Base-by-base conservation (phyloP, 2,329 filamentous ascomycete species). In the Epichloe gansuensis region DNA sequence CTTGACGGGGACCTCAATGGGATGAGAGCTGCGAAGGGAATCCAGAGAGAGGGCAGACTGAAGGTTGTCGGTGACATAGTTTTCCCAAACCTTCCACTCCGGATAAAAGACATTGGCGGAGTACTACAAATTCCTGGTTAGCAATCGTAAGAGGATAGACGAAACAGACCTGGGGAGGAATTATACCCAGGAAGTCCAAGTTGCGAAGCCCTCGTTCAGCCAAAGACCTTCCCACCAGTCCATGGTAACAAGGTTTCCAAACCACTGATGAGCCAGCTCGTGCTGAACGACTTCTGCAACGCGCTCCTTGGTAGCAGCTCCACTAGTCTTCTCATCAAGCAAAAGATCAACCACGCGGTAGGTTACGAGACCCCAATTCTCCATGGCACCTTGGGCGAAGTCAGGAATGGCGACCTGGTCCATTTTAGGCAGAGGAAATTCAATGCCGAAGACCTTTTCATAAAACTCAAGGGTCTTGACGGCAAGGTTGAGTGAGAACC, bases 181-280 rank as follows among this genome's bases (percentile, higher is more conserved):
- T 34, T 31, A 9, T 46, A 59, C 58, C 67, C 67, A 69, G 4
- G 67, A 69, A 52, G 68, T 67, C 69, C 69, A 69, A 8, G 67
- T 69, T 35, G 89, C 89, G 62, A 95, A 95, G 41, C 89, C 89
- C 67, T 95, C 89, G 68, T 97, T 97, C 51, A 97, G 80, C 91
- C 91, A 97, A 7, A 97, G 74, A 52, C 91, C 91, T 69, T 96
- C 90, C 91, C 91, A 97, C 77, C 94, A 96, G 68, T 95, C 90
- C 90, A 96, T 96, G 51, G 91, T 96, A 31, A 96, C 91, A 51
- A 96, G 74, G 72, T 97, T 96, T 57, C 91, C 91, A 64, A 97
- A 97, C 91, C 91, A 97, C 70, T 96, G 91, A 71, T 97, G 91
- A 42, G 91, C 91, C 65, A 97, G 76, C 69, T 97, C 91, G 72